These are phyloP conservation scores for Hyaloscypha bicolor DNA, from an alignment of 495 filamentous ascomycete species.

Conservation along the genomic window DNA sequence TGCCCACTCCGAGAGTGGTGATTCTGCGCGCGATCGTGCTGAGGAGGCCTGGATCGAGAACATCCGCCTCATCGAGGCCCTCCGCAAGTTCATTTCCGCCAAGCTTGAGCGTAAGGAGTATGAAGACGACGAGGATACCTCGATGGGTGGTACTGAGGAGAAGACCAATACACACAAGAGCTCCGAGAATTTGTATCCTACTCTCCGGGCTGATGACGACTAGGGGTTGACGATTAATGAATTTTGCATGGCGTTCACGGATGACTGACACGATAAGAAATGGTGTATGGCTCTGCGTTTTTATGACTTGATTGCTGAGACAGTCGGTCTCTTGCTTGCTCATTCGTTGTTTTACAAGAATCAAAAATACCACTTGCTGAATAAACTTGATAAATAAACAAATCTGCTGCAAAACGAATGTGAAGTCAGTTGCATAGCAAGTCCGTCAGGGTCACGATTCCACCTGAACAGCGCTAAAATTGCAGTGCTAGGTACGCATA, in stretches of 20 bases:
- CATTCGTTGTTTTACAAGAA: too few relatives aligned
- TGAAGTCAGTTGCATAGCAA: too few relatives aligned
- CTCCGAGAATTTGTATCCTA: constrained; percentile 47
- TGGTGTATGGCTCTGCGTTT: neutral
- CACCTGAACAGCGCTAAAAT: too few relatives aligned
- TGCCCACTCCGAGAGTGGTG: constrained; percentile 37
- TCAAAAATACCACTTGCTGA: too few relatives aligned
- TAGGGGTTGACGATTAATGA: constrained; percentile 13
- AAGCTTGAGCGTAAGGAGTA: constrained; percentile 67
- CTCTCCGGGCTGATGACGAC: constrained; percentile 39
- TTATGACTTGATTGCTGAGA: neutral
- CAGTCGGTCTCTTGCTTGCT: neutral
- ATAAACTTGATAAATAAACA: too few relatives aligned
- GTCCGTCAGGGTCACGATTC: too few relatives aligned
- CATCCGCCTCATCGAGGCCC: constrained; percentile 75
- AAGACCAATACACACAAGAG: constrained; percentile 10
- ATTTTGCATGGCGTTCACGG: constrained; percentile 6
- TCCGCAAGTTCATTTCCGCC: constrained; percentile 68
- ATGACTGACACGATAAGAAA: neutral
- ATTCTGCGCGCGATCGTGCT: constrained; percentile 45
- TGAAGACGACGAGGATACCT: constrained; percentile 42
- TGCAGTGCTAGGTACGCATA: too few relatives aligned
- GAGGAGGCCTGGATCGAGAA: constrained; percentile 83
- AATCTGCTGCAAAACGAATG: too few relatives aligned
- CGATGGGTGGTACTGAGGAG: constrained; percentile 32